Percentiles rank a stretch among this genome's conserved stretches.
phyloP scores from a whole-genome alignment of 2,329 filamentous ascomycete species.

The Alternaria angustiovoidea region DNA sequence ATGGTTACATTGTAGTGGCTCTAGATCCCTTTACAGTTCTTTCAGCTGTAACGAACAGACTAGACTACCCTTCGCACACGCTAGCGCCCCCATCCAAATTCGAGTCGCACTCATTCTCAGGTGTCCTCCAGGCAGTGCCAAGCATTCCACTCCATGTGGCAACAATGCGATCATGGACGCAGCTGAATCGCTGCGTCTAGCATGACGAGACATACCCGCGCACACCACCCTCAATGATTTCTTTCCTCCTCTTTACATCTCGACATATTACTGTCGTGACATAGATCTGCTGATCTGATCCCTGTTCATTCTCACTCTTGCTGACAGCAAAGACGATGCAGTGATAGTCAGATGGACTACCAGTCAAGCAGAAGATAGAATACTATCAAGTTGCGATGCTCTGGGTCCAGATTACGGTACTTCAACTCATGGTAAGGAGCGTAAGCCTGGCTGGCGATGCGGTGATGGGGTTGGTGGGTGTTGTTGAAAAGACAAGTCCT shows the following conservation, averaged over 20 bases:
- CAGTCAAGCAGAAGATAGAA: not conserved
- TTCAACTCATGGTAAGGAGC: not conserved
- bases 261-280: constrained; percentile 14
- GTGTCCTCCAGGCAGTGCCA: constrained; percentile 3
- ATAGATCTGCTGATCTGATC: constrained; percentile 1
- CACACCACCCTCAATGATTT: constrained; percentile 22
- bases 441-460: constrained; percentile 14
- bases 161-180: constrained; percentile 17
- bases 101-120: not conserved
- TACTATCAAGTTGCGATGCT: not conserved
- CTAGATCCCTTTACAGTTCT: not conserved
- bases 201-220: constrained; percentile 13
- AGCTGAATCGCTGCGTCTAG: constrained; percentile 25
- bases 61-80: constrained; percentile 6
- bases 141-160: constrained; percentile 10
- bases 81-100: not conserved
- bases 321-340: constrained; percentile 6
- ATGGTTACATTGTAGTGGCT: not conserved
- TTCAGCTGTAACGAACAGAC: constrained; percentile 5
- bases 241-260: constrained; percentile 21
- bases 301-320: not conserved
- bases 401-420: not conserved
- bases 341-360: not conserved
- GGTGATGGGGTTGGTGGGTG: constrained; percentile 16
- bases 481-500: constrained; percentile 10